Conservation (phyloP, 208 protist genomes). For the Trichomonas tenax region DNA sequence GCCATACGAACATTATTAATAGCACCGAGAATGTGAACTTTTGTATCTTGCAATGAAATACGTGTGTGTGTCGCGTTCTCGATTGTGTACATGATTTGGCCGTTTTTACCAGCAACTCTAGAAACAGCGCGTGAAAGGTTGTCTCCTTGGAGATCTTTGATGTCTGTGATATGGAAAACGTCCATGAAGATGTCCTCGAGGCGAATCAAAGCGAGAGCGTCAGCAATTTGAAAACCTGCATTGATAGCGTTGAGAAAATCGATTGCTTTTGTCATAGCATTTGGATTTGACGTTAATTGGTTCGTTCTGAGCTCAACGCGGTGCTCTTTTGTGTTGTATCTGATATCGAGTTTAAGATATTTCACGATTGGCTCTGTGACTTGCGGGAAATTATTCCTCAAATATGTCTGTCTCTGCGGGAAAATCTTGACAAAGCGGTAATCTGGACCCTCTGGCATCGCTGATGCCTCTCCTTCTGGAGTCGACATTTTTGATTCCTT, state of each 20-base stretch:
- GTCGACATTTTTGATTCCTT: too few relatives aligned
- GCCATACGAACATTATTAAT: background rate
- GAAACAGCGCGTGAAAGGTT: slow-evolving; percentile 2
- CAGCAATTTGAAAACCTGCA: background rate
- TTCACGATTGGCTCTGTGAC: background rate
- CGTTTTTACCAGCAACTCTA: slow-evolving; percentile 1
- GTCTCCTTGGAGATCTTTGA: background rate
- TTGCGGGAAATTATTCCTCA: background rate
- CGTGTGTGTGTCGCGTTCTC: slow-evolving; percentile 12
- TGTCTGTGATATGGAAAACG: background rate
- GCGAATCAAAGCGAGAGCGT: slow-evolving; percentile 11
- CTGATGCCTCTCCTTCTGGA: background rate
- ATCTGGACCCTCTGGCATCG: background rate
- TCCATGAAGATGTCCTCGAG: slow-evolving; percentile 20
- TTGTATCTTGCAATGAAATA: background rate
- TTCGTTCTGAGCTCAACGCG: background rate
- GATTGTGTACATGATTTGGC: slow-evolving; percentile 21
- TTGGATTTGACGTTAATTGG: background rate
- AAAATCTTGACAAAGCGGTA: background rate
- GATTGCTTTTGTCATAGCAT: background rate
- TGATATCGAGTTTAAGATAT: background rate
- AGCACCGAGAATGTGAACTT: slow-evolving; percentile 4
- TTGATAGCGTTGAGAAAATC: slow-evolving; percentile 14
- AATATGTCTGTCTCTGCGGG: background rate
- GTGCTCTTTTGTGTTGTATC: background rate